Conservation (phyloP, 345 rosid genomes). For the Citrus mangshanensis region DNA sequence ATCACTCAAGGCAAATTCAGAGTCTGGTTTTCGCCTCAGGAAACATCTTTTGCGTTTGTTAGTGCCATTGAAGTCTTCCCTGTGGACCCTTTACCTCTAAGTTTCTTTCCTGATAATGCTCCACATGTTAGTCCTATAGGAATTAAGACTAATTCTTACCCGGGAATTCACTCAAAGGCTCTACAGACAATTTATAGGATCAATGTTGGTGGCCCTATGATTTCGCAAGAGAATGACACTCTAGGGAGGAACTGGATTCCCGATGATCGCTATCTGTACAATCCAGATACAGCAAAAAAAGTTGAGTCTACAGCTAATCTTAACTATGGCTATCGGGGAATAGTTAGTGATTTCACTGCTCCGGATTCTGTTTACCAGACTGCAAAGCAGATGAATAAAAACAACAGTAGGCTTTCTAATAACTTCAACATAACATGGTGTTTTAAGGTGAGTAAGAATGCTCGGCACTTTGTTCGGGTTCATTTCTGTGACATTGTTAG, state of each 20-base stretch:
- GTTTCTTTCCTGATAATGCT: constrained; percentile 17
- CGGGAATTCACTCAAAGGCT: constrained; percentile 19
- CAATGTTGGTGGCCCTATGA: constrained; percentile 42
- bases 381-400: constrained; percentile 26
- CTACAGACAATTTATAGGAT: constrained; percentile 32
- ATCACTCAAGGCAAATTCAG: constrained; percentile 16
- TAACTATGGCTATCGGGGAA: background rate
- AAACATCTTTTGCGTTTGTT: constrained; percentile 45
- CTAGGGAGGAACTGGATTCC: constrained; percentile 45
- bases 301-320: rapidly evolving
- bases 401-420: no score
- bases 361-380: constrained; percentile 45
- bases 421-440: constrained; percentile 48
- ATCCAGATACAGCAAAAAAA: constrained; percentile 16
- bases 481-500: constrained; percentile 58
- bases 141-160: background rate
- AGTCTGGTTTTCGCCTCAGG: constrained; percentile 34
- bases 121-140: background rate
- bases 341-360: constrained; percentile 25
- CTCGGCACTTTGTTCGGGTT: constrained; percentile 41
- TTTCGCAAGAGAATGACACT: constrained; percentile 34
- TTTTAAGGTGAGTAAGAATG: constrained; percentile 34
- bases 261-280: constrained; percentile 27
- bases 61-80: constrained; percentile 67
- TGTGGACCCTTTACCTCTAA: constrained; percentile 19